These are phyloP conservation scores for Prunus campanulata DNA, from an alignment of 306 rosid genomes.

Conservation along the genomic window DNA sequence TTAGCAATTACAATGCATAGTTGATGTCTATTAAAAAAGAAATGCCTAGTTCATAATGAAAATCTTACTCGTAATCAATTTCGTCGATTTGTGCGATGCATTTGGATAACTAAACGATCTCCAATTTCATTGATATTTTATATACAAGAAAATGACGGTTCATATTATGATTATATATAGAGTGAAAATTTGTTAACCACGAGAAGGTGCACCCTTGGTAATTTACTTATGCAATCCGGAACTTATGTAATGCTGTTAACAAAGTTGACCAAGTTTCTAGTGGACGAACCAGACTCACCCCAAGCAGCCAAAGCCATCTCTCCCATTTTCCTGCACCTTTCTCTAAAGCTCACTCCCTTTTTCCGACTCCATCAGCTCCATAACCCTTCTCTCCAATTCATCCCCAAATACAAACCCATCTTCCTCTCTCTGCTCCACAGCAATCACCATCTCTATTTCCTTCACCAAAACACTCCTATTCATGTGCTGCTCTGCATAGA, in stretches of 20 bases:
- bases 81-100: no score
- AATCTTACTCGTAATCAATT: no score
- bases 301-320: constrained; percentile 21
- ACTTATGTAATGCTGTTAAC: background rate
- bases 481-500: constrained; percentile 39
- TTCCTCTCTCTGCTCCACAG: constrained; percentile 28
- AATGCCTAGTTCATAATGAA: no score
- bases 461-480: constrained; percentile 31
- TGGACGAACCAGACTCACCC: constrained; percentile 30
- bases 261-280: constrained; percentile 4
- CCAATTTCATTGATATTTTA: no score
- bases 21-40: no score
- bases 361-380: constrained; percentile 38
- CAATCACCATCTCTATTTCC: constrained; percentile 32
- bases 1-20: no score
- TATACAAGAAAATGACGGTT: no score
- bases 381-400: constrained; percentile 26
- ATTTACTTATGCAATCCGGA: background rate
- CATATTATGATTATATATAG: no score
- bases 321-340: constrained; percentile 17
- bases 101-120: no score
- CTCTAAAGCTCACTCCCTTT: constrained; percentile 23
- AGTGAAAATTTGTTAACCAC: no score
- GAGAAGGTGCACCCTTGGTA: no score
- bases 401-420: constrained; percentile 34